These are phyloP conservation scores for Salvia rosmarinus DNA, from an alignment of 257 asterid species.

Conservation along the genomic window DNA sequence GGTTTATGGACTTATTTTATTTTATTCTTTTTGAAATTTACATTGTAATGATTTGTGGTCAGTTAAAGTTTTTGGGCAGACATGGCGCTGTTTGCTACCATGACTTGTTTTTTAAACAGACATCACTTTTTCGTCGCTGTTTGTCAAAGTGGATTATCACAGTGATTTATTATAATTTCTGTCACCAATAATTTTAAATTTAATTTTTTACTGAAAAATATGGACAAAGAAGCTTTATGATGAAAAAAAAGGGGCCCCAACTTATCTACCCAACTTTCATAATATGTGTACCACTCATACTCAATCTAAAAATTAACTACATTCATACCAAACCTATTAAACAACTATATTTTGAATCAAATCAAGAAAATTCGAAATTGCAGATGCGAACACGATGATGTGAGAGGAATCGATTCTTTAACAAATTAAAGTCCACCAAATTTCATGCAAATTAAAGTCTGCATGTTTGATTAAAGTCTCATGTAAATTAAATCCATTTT, in stretches of 20 bases:
- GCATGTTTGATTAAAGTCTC: too few relatives aligned
- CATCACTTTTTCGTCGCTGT: not conserved
- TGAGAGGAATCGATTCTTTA: too few relatives aligned
- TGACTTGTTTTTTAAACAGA: conserved; percentile 19
- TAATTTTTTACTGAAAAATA: not conserved
- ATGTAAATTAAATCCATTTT: too few relatives aligned
- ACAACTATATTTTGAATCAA: too few relatives aligned
- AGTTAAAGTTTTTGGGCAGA: conserved; percentile 49
- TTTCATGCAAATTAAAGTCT: too few relatives aligned
- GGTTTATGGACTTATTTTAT: conserved; percentile 43
- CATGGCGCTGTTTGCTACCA: conserved; percentile 37
- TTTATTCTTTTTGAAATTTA: conserved; percentile 28
- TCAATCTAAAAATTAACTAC: too few relatives aligned
- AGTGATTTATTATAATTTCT: conserved; percentile 4
- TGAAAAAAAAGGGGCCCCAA: not conserved
- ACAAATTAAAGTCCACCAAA: too few relatives aligned
- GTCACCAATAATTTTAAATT: not conserved
- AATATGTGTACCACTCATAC: too few relatives aligned
- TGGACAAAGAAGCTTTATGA: not conserved
- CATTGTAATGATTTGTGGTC: conserved; percentile 41
- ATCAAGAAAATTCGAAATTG: too few relatives aligned
- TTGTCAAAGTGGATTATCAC: conserved; percentile 19
- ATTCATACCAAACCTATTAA: too few relatives aligned
- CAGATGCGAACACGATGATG: too few relatives aligned
- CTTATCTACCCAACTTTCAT: too few relatives aligned